Percentiles rank a stretch among this genome's conserved stretches.
Evolutionary conservation across 176 grass and related monocot species (phyloP).

Genomic region (Oryza brachyantha): DNA sequence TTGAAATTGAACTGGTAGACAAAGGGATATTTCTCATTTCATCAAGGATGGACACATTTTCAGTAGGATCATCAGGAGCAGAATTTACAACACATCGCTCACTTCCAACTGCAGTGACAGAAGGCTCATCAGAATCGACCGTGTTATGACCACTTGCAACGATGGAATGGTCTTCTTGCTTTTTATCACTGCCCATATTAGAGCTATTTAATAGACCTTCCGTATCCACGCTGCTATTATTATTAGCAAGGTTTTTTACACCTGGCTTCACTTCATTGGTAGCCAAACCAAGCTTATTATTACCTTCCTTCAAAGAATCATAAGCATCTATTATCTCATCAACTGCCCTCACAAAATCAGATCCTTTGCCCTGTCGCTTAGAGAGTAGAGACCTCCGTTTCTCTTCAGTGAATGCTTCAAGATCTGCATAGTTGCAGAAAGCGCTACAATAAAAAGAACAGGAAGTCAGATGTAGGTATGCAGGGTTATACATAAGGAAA

Average conservation of each 20-base stretch:
- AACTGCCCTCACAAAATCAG: slow-evolving; percentile 92
- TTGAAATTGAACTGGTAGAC: slow-evolving; percentile 48
- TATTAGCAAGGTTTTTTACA: slow-evolving; percentile 33
- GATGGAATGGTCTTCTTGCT: slow-evolving; percentile 9
- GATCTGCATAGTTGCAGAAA: slow-evolving; percentile 94
- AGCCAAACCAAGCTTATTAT: slow-evolving; percentile 34
- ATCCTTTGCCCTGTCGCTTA: slow-evolving; percentile 86
- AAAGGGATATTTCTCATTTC: slow-evolving; percentile 56
- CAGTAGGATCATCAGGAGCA: slow-evolving; percentile 46
- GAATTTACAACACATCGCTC: slow-evolving; percentile 54
- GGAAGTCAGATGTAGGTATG: slow-evolving; percentile 13
- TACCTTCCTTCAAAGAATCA: slow-evolving; percentile 69
- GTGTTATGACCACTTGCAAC: slow-evolving; percentile 5
- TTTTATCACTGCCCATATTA: slow-evolving; percentile 26
- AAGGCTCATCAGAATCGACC: slow-evolving; percentile 40
- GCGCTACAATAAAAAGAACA: slow-evolving; percentile 61
- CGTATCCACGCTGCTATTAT: slow-evolving; percentile 23
- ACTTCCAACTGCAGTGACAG: slow-evolving; percentile 13
- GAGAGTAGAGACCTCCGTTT: slow-evolving; percentile 80
- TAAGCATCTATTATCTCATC: slow-evolving; percentile 88
- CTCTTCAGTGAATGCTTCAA: slow-evolving; percentile 95
- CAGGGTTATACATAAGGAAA: slow-evolving; percentile 3
- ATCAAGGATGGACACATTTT: slow-evolving; percentile 69
- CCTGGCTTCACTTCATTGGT: slow-evolving; percentile 30
- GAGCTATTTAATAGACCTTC: slow-evolving; percentile 37